Evolutionary conservation across 805 yeast genomes (phyloP).

Genomic region (Pichia kluyveri): DNA sequence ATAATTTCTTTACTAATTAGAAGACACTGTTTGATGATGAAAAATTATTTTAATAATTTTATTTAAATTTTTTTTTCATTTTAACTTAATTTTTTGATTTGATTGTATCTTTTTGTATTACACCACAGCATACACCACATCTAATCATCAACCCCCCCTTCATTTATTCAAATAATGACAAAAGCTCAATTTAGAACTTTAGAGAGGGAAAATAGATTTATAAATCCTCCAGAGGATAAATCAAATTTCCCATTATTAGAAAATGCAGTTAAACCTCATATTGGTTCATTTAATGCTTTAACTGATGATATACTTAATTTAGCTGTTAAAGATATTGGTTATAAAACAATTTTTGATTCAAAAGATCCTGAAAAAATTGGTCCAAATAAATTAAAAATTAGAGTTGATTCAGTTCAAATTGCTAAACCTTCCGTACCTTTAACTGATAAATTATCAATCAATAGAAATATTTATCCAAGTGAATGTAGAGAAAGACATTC

Average conservation of each 20-base stretch:
- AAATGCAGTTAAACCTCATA: slow-evolving; percentile 91
- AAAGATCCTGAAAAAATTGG: slow-evolving; percentile 61
- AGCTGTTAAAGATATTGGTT: slow-evolving; percentile 84
- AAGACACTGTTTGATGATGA: no score
- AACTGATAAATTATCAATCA: slow-evolving; percentile 63
- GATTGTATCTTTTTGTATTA: no score
- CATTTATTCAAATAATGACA: not conserved
- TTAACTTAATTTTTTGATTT: not conserved
- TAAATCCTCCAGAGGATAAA: slow-evolving; percentile 82
- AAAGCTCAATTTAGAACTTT: slow-evolving; percentile 68
- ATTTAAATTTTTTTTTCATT: no score
- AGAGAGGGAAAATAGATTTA: slow-evolving; percentile 79
- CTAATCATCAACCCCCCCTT: not conserved
- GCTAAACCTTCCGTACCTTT: slow-evolving; percentile 74
- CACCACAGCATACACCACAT: not conserved
- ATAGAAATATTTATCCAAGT: slow-evolving; percentile 73
- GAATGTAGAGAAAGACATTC: slow-evolving; percentile 87
- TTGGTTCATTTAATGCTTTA: slow-evolving; percentile 92
- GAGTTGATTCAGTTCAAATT: slow-evolving; percentile 85
- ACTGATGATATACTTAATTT: slow-evolving; percentile 76
- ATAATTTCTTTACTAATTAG: no score
- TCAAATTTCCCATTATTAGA: slow-evolving; percentile 71
- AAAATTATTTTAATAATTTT: no score
- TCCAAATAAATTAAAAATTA: slow-evolving; percentile 63
- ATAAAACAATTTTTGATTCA: slow-evolving; percentile 77